phyloP scores from a whole-genome alignment of 139 green algal genomes.

The Chlorella ohadii region DNA sequence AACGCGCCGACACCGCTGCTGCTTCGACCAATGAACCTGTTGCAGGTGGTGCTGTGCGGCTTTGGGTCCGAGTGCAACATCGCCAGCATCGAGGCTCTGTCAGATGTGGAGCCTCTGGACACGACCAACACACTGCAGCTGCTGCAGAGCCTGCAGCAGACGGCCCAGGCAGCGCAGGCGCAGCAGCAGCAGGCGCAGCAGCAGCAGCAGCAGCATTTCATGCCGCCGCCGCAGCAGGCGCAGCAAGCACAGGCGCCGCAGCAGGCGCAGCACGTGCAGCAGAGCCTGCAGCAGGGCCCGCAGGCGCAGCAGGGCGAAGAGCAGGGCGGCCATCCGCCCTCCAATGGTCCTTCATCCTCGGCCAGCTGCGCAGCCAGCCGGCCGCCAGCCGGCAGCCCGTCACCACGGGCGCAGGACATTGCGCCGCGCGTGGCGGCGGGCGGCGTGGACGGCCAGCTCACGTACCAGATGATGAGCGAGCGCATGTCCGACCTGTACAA shows the following conservation, averaged over 20 bases:
- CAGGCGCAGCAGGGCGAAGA: not conserved
- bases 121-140: too few species aligned
- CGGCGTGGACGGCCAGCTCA: too few species aligned
- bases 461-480: too few species aligned
- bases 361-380: too few species aligned
- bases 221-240: not conserved
- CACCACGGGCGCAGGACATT: too few species aligned
- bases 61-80: not conserved
- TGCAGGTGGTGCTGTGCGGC: slow-evolving; percentile 7
- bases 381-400: too few species aligned
- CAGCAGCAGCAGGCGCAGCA: not conserved
- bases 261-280: not conserved
- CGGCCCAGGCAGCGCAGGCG: not conserved
- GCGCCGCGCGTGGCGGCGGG: too few species aligned
- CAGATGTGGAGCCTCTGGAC: not conserved
- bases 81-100: not conserved
- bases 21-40: not conserved
- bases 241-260: not conserved
- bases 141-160: not conserved
- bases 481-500: too few species aligned
- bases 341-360: too few species aligned
- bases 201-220: not conserved
- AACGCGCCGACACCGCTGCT: too few species aligned
- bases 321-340: not conserved
- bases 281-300: not conserved